Evolutionary conservation across 225 moss, liverwort and hornwort species (phyloP).

Genomic region (Thuidium tamariscinum): DNA sequence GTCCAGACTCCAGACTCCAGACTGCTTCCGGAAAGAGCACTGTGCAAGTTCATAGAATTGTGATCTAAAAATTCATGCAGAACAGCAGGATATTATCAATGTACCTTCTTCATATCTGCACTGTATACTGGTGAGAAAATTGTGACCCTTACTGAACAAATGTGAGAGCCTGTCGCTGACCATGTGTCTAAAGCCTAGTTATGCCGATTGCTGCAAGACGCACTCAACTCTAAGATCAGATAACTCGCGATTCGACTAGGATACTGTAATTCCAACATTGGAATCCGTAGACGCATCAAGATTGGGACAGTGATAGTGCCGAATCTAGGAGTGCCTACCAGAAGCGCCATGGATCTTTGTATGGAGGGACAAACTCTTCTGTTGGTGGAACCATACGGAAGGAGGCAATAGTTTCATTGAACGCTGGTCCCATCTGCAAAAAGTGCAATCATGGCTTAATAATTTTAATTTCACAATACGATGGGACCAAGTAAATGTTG

Average conservation of each 20-base stretch:
- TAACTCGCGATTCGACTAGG: background rate
- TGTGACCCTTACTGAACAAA: background rate
- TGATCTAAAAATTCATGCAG: background rate
- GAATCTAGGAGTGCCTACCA: conserved; percentile 41
- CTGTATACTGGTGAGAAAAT: background rate
- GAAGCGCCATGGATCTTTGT: conserved; percentile 98
- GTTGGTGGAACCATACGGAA: conserved; percentile 63
- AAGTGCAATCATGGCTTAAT: background rate
- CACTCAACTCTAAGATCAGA: background rate
- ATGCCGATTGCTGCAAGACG: background rate
- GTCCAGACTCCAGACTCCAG: background rate
- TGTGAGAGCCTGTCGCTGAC: background rate
- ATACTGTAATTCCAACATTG: background rate
- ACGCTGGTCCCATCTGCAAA: conserved; percentile 59
- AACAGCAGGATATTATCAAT: background rate
- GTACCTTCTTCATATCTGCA: background rate
- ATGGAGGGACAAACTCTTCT: conserved; percentile 73
- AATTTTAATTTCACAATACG: background rate
- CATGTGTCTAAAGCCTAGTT: background rate
- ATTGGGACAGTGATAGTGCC: background rate
- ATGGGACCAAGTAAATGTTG: background rate
- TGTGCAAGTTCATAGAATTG: background rate
- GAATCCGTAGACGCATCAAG: background rate
- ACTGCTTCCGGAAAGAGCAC: background rate
- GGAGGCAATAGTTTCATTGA: conserved; percentile 52